A percentile compares a stretch with the other conserved stretches of the same genome.
phyloP scores from a whole-genome alignment of 805 yeast genomes.

The Cyberlindnera suaveolens region DNA sequence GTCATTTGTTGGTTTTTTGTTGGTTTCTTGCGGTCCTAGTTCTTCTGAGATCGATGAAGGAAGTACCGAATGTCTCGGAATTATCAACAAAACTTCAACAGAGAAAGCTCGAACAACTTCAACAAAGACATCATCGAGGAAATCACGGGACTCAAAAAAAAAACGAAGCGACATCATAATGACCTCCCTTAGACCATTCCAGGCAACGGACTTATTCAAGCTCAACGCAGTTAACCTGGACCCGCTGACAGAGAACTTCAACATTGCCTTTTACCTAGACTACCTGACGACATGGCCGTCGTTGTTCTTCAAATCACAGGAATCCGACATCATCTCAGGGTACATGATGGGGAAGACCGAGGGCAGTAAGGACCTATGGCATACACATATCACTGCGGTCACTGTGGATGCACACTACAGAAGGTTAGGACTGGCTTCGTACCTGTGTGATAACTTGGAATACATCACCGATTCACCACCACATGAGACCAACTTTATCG shows the following conservation, averaged over 20 bases:
- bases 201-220: constrained; percentile 74
- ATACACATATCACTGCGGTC: constrained; percentile 93
- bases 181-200: constrained; percentile 88
- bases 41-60: not conserved
- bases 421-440: constrained; percentile 79
- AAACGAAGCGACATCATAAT: constrained; percentile 30
- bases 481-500: constrained; percentile 77
- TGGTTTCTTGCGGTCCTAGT: not conserved
- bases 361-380: constrained; percentile 84
- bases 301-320: constrained; percentile 71
- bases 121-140: too few species aligned
- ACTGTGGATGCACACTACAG: constrained; percentile 81
- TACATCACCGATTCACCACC: constrained; percentile 72
- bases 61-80: not conserved
- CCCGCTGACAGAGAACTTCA: constrained; percentile 87
- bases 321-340: constrained; percentile 44
- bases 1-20: constrained; percentile 49
- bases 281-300: constrained; percentile 86
- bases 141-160: not conserved
- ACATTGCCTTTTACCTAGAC: constrained; percentile 74
- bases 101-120: too few species aligned
- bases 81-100: too few species aligned
- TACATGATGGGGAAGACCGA: constrained; percentile 97
- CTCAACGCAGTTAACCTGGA: constrained; percentile 78
- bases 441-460: constrained; percentile 68